A percentile compares a stretch with the other conserved stretches of the same genome.
These are phyloP conservation scores for Murraya koenigii DNA, from an alignment of 345 rosid genomes.

Conservation along the genomic window DNA sequence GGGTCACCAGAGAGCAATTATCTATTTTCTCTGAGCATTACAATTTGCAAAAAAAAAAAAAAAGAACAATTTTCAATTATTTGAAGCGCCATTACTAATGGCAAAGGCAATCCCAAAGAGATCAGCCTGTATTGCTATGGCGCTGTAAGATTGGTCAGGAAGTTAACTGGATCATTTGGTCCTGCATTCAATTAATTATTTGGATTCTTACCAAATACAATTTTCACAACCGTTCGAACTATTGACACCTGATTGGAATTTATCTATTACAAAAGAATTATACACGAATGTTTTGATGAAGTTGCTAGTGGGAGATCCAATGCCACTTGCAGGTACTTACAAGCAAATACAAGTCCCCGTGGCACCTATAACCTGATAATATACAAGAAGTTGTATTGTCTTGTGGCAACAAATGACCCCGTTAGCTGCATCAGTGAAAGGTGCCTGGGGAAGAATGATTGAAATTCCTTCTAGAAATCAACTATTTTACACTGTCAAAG, in stretches of 20 bases:
- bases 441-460: not conserved
- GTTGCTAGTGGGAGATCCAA: not conserved
- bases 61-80: too few relatives aligned
- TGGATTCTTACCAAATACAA: not conserved
- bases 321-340: not conserved
- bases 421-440: not conserved
- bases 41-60: too few relatives aligned
- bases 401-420: not conserved
- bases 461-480: not conserved
- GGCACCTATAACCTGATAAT: not conserved
- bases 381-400: not conserved
- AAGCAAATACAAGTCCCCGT: not conserved
- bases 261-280: constrained; percentile 1
- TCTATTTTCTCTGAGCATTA: too few relatives aligned
- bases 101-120: not conserved
- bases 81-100: not conserved
- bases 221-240: not conserved
- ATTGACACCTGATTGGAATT: not conserved
- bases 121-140: not conserved
- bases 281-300: not conserved
- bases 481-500: constrained; percentile 25
- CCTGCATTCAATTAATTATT: not conserved
- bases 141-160: not conserved
- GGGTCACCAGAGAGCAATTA: too few relatives aligned
- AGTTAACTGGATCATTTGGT: not conserved